Base-by-base conservation (phyloP, 2,329 filamentous ascomycete species). In the Apiospora kogelbergensis region DNA sequence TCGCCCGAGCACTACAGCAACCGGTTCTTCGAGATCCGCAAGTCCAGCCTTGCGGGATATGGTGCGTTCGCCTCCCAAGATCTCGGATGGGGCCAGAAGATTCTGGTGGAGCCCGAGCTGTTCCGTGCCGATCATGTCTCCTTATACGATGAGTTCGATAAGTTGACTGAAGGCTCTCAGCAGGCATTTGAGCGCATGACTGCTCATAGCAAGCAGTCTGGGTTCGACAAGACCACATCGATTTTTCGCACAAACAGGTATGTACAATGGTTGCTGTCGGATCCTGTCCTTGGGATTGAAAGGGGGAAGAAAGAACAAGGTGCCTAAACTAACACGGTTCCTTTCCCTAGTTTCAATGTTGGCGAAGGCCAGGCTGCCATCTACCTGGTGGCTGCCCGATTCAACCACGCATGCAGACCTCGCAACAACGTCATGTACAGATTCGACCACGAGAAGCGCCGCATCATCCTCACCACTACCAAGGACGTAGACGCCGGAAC, bases 321-420 rank as follows among this genome's bases (percentile, higher is more conserved):
- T 4, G 33, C 40, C 65, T 15, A 40, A 13, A 13, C n/a, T 66
- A 11, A 20, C 7, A 41, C 13, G 2, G 26, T 17, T 37, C 40
- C 33, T 33, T 33, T 7, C 33, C 33, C 17, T 20, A 67, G 48
- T 22, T 72, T 69, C 66, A 78, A 76, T 66, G 67, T 70, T 1
- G 69, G 77, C 10, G 48, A 41, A 0, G 68, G 69, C 0, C 71
- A 72, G 3, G 72, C 76, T 7, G 82, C 80, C 0, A 81, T 89
- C 2, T 88, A 88, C 68, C 80, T 84, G 0, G 78, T 86, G 6
- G 85, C 84, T 0, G 84, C 86, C 0, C 81, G 87, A 2, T 89
- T 90, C 77, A 90, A 90, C 74, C 88, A 90, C 73, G 83, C 86
- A 0, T 90, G 88, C 73, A 69, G 72, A 1, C 79, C 81, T 0